Base-by-base conservation (phyloP, 2,329 filamentous ascomycete species). In the Lasiodiplodia sp. region DNA sequence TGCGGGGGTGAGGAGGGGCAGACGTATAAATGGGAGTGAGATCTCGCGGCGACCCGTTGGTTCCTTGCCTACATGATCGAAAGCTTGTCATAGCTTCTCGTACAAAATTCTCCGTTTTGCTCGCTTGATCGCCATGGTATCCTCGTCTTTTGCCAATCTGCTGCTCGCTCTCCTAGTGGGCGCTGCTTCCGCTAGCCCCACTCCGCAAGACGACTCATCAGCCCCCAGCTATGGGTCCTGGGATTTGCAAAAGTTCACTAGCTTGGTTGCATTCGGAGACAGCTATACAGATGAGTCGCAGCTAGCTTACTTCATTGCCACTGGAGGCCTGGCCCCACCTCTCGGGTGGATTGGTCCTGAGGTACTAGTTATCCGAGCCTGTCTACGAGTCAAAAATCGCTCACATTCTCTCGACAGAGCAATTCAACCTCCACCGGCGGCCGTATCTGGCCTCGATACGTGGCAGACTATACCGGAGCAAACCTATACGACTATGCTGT, bases 231-330 rank as follows among this genome's bases (percentile, higher is more conserved):
- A 47, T 25, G 68, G 69, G 6, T 71, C 68, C 56, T 83, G 81
- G 83, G 73, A 75, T 51, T 71, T 84, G 51, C 78, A 79, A 38
- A 81, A 83, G 47, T 88, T 92, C 75, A 84, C 87, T 34, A 90
- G 87, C 62, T 77, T 93, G 47, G 86, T 93, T 49, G 85, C 88
- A 0, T 93, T 94, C 75, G 91, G 91, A 14, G 90, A 93, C 77
- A 92, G 90, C 78, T 94, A 91, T 75, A 92, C 91, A 0, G 92
- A 94, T 75, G 90, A 93, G 73, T 87, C 86, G 14, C 87, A 92
- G 11, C 76, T 92, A 11, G 74, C 75, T 11, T 93, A 92, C 75
- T 91, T 94, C 74, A 79, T 82, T 68, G 79, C 74, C 40, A 82
- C 91, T 65, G 78, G 79, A 64, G 88, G 87, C 52, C 79, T 82